Base-by-base conservation (phyloP, 805 yeast genomes). In the Starmerella powellii region DNA sequence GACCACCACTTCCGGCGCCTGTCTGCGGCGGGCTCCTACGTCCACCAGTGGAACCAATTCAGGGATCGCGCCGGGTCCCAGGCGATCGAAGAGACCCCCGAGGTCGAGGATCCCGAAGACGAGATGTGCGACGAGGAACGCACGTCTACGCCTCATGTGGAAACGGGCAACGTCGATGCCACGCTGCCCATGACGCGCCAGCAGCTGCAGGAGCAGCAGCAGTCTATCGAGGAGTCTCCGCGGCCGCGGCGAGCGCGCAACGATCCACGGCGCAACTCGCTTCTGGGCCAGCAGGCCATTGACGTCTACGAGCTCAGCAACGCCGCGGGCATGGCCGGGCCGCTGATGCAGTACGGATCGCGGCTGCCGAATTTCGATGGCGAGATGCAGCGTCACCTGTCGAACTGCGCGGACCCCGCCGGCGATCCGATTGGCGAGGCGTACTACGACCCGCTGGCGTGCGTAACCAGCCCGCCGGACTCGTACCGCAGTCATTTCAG, bases 401-500 rank as follows among this genome's bases (percentile, higher is more conserved):
- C 42, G n/a, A 24, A 27, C 10, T 13, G 23, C n/a, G 40, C 35
- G 8, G 40, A 34, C 19, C 36, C 41, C 13, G 33, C 29, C 18
- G 31, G 34, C 29, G 47, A 44, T 31, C 47, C 47, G 15, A 40
- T 44, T 19, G 47, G 47, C 29, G 47, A 44, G 40, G 61, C 63
- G 27, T 47, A 54, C 34, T 63, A 57, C 49, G 47, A 55, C 45
- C 64, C 66, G 13, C 48, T 45, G 21, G 61, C 60, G 15, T 51
- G 60, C 20, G 46, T 50, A 15, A 43, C 51, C 16, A 51, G 49
- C 18, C 51, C 46, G 8, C 66, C 68, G 4, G 56, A 55, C 8
- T 53, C 62, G 12, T 65, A 63, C 52, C 56, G 66, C 29, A 50
- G 60, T 18, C 64, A 58, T 35, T 66, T 66, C 51, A 57, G 58